Evolutionary conservation across 2,329 filamentous ascomycete species (phyloP), one percentile per base, ranked within the genome.

Genomic region (Cadophora sp.): DNA sequence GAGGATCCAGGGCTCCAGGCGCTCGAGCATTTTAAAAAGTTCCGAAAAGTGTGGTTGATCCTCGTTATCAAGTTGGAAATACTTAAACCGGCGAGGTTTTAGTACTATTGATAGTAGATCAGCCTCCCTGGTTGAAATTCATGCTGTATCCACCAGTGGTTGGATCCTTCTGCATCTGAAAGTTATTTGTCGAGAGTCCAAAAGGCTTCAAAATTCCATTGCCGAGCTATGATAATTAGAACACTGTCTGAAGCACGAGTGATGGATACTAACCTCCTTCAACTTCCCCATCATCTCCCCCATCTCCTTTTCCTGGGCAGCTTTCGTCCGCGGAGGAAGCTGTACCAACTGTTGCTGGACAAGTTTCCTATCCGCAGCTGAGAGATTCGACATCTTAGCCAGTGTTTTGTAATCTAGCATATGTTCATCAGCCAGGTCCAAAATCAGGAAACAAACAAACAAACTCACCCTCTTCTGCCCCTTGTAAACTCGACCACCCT

Each of bases 221-320:
- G 0, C 96, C 96, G 68, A 99, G 82, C 80, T 92, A 68, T 3
- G 59, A 36, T 47, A 30, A 53, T 68, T n/a, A 68, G 63, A 27
- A 22, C 18, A 47, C 13, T n/a, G 14, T 36, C 53, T n/a, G 13
- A 41, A 5, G 30, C 24, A 6, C 1, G 30, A n/a, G 48, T 45
- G 11, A 20, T 8, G 11, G 61, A 20, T 60, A 83, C 86, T 81
- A 71, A 89, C 87, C 73, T 91, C 89, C 77, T 97, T 97, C 74
- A 99, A 80, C 81, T 98, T 97, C 20, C 91, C 92, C 94, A 97
- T 97, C 94, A 98, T 97, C 81, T 99, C 95, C 2, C 87, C 90
- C 86, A 96, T 93, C 80, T 99, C 96, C 73, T 85, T 86, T 76
- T 97, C 91, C 80, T 94, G 93, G 1, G 94, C 94, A 20, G 86